A percentile compares a stretch with the other conserved stretches of the same genome.
phyloP scores from a whole-genome alignment of 345 rosid species.

The Odontarrhena argentea region DNA sequence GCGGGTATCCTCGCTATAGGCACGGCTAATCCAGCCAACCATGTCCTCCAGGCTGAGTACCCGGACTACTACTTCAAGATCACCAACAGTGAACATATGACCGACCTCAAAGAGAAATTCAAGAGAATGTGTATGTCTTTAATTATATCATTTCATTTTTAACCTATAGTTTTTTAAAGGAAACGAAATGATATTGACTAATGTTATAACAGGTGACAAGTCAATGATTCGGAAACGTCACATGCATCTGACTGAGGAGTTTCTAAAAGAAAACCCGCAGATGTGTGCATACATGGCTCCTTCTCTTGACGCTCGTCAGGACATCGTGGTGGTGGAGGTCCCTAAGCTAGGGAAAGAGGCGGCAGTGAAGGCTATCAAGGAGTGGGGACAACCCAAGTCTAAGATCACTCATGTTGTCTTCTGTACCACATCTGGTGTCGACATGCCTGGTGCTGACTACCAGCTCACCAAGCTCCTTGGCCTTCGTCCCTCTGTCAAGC shows the following conservation, averaged over 20 bases:
- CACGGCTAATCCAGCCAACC: constrained; percentile 61
- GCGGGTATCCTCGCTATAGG: constrained; percentile 68
- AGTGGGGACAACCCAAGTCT: constrained; percentile 87
- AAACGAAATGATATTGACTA: background rate
- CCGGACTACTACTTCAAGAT: constrained; percentile 70
- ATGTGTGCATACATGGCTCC: constrained; percentile 74
- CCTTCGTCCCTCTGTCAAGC: constrained; percentile 74
- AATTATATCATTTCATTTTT: background rate
- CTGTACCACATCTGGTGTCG: constrained; percentile 85
- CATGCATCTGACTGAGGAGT: constrained; percentile 71
- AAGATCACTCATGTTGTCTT: constrained; percentile 82
- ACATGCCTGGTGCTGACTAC: constrained; percentile 96
- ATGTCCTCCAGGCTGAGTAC: constrained; percentile 57
- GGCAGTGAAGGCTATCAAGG: constrained; percentile 71
- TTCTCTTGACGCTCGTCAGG: constrained; percentile 73
- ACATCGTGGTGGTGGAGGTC: constrained; percentile 75
- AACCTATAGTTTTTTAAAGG: background rate
- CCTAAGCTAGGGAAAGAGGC: constrained; percentile 86
- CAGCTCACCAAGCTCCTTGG: constrained; percentile 86
- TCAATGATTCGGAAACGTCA: constrained; percentile 66
- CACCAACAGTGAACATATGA: constrained; percentile 74
- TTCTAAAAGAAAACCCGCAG: constrained; percentile 56
- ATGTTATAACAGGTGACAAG: constrained; percentile 57
- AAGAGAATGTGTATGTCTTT: constrained; percentile 65
- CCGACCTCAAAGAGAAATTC: constrained; percentile 72